Percentiles rank a stretch among this genome's conserved stretches.
Evolutionary conservation across 2,329 filamentous ascomycete genomes (phyloP).

Genomic region (Nothopassalora personata): DNA sequence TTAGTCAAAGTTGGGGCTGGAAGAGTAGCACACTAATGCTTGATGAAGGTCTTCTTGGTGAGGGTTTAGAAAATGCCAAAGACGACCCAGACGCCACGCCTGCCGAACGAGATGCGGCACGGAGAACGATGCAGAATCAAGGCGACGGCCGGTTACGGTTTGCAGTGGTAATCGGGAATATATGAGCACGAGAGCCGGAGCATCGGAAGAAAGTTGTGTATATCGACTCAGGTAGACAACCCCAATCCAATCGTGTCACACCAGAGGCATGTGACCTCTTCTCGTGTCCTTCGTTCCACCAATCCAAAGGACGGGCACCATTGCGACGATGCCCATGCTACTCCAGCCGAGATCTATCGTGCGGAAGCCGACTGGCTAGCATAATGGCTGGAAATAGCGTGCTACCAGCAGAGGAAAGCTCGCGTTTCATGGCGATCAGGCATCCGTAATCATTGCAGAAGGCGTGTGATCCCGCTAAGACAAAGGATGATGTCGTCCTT

Average conservation of each 20-base stretch:
- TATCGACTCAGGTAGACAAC: too few species aligned
- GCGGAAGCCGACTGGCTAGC: too few species aligned
- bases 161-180: slow-evolving; percentile 56
- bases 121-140: slow-evolving; percentile 33
- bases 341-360: too few species aligned
- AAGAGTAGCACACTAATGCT: slow-evolving; percentile 56
- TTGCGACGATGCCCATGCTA: too few species aligned
- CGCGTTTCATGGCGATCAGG: not conserved
- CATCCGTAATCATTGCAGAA: too few species aligned
- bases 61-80: slow-evolving; percentile 33
- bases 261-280: too few species aligned
- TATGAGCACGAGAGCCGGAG: slow-evolving; percentile 22
- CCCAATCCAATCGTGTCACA: too few species aligned
- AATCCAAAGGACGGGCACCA: too few species aligned
- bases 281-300: too few species aligned
- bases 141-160: slow-evolving; percentile 51
- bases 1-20: slow-evolving; percentile 58
- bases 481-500: not conserved
- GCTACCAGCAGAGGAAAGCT: too few species aligned
- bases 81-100: slow-evolving; percentile 24
- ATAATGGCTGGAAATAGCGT: too few species aligned
- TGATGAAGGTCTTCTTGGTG: slow-evolving; percentile 41
- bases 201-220: not conserved
- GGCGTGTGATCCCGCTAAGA: too few species aligned
- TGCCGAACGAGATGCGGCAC: slow-evolving; percentile 14